A percentile compares a stretch with the other conserved stretches of the same genome.
phyloP scores from a whole-genome alignment of 2,329 filamentous ascomycete genomes.

The Alternaria rosae region DNA sequence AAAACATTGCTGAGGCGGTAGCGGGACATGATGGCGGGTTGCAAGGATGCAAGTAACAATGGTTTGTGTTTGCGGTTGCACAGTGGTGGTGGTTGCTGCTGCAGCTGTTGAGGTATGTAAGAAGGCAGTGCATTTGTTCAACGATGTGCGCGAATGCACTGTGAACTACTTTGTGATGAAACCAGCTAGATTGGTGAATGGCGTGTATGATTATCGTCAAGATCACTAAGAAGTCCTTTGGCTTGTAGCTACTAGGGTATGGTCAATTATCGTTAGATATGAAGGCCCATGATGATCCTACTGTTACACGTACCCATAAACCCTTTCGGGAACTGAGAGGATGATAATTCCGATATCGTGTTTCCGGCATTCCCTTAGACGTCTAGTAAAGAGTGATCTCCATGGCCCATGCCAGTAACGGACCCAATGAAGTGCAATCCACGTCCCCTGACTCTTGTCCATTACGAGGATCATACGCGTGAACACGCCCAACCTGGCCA shows the following conservation, averaged over 20 bases:
- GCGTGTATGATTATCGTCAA: not conserved
- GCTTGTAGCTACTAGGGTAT: not conserved
- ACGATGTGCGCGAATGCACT: not conserved
- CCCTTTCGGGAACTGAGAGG: too few species aligned
- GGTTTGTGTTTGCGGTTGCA: not conserved
- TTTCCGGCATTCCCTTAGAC: not conserved
- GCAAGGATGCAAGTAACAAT: rapidly evolving
- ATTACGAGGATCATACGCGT: not conserved
- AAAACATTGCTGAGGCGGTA: not conserved
- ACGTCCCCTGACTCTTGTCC: not conserved
- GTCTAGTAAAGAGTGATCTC: not conserved
- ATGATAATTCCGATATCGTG: too few species aligned
- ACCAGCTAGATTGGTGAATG: not conserved
- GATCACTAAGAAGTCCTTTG: not conserved
- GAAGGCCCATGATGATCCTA: not conserved
- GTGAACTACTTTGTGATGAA: not conserved
- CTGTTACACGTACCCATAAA: not conserved
- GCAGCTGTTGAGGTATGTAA: not conserved
- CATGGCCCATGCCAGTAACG: not conserved
- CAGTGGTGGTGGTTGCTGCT: not conserved
- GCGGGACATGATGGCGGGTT: not conserved
- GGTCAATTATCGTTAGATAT: not conserved
- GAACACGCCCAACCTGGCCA: not conserved
- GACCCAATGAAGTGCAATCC: not conserved
- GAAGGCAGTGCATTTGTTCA: not conserved